A percentile compares a stretch with the other conserved stretches of the same genome.
Evolutionary conservation across 257 asterid species (phyloP).

Genomic region (Ehretia macrophylla): DNA sequence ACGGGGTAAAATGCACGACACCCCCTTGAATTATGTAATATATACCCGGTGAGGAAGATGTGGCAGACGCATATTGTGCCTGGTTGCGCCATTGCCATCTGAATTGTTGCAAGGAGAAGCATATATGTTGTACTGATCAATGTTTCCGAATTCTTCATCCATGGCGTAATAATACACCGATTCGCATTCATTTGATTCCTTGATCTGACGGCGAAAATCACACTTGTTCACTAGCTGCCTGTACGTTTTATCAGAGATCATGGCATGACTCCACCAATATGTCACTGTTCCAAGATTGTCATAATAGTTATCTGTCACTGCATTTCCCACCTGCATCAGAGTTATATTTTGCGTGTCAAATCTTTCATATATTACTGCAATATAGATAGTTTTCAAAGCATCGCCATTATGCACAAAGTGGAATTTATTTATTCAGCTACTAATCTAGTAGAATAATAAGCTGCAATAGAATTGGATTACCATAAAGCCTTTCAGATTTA

Average conservation of each 20-base stretch:
- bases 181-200: conserved; percentile 78
- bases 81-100: conserved; percentile 45
- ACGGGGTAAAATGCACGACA: background rate
- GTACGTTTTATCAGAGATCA: conserved; percentile 91
- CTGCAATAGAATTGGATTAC: conserved; percentile 31
- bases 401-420: no score
- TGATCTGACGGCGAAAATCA: conserved; percentile 50
- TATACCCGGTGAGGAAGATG: conserved; percentile 56
- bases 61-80: conserved; percentile 64
- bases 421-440: no score
- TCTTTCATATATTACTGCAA: background rate
- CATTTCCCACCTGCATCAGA: conserved; percentile 82
- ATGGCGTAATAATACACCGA: conserved; percentile 80
- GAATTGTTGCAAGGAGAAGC: conserved; percentile 80
- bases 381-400: no score
- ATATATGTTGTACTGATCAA: conserved; percentile 92
- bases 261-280: conserved; percentile 99
- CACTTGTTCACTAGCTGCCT: conserved; percentile 70
- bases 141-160: conserved; percentile 92
- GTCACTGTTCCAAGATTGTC: conserved; percentile 93
- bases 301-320: conserved; percentile 84
- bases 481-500: conserved; percentile 81
- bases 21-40: background rate
- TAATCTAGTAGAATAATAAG: background rate
- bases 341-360: background rate